Percentiles rank a stretch among this genome's conserved stretches.
These are phyloP conservation scores for Chamaecrista fasciculata DNA, from an alignment of 306 rosid genomes.

Conservation along the genomic window DNA sequence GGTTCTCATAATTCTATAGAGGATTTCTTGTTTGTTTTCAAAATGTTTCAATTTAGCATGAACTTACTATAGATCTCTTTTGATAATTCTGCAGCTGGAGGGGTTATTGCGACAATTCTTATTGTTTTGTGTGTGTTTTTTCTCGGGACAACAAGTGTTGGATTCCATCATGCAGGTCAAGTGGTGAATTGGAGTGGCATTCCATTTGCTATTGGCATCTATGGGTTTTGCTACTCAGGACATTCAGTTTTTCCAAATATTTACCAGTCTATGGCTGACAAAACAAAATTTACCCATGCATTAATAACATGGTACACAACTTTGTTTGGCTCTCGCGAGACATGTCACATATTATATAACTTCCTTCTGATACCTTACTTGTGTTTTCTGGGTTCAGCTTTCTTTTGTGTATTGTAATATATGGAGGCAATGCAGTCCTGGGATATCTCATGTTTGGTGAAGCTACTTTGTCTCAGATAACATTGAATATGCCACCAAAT, in stretches of 20 bases:
- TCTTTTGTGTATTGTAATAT: slow-evolving; percentile 51
- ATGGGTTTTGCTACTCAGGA: slow-evolving; percentile 85
- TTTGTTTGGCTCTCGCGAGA: background rate
- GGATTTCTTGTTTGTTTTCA: slow-evolving; percentile 3
- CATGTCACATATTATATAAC: background rate
- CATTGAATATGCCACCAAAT: slow-evolving; percentile 65
- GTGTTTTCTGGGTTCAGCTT: slow-evolving; percentile 51
- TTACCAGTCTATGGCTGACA: slow-evolving; percentile 84
- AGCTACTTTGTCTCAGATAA: slow-evolving; percentile 75
- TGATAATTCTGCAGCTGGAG: slow-evolving; percentile 69
- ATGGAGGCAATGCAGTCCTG: slow-evolving; percentile 76
- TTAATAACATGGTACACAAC: slow-evolving; percentile 27
- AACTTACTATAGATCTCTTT: slow-evolving; percentile 18
- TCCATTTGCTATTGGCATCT: slow-evolving; percentile 83
- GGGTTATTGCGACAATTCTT: slow-evolving; percentile 56
- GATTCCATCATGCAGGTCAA: slow-evolving; percentile 56
- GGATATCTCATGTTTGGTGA: slow-evolving; percentile 75
- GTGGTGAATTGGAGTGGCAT: slow-evolving; percentile 65
- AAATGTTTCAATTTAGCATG: background rate
- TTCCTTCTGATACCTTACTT: background rate
- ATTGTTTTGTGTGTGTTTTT: slow-evolving; percentile 49
- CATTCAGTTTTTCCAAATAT: slow-evolving; percentile 89
- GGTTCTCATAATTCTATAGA: slow-evolving; percentile 44
- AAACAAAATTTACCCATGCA: slow-evolving; percentile 60
- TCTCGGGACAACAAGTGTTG: slow-evolving; percentile 59